These are phyloP conservation scores for Aspergillus cavernicola DNA, from an alignment of 495 filamentous ascomycete genomes.

Conservation along the genomic window DNA sequence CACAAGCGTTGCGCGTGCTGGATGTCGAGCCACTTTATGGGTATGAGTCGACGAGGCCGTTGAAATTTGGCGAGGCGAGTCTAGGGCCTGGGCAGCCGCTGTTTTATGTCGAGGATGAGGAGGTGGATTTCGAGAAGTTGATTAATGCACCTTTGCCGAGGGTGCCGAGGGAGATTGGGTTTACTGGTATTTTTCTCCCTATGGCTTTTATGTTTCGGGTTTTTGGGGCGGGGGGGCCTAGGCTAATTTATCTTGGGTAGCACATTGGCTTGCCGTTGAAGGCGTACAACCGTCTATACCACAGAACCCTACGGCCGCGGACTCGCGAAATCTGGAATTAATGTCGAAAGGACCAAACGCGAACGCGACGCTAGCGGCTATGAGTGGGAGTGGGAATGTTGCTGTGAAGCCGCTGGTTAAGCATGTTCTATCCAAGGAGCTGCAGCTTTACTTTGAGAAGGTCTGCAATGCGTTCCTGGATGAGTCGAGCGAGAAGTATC, in stretches of 20 bases:
- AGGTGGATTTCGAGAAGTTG: constrained; percentile 97
- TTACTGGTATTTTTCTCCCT: constrained; percentile 61
- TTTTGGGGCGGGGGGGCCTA: not conserved
- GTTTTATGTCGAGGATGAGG: constrained; percentile 97
- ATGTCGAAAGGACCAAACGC: constrained; percentile 84
- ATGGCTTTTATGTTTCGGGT: too few relatives aligned
- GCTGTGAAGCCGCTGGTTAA: constrained; percentile 87
- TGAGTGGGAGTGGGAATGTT: constrained; percentile 77
- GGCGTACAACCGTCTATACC: constrained; percentile 94
- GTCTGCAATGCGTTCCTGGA: constrained; percentile 82
- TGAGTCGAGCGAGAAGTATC: constrained; percentile 76
- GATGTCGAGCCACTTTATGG: constrained; percentile 95
- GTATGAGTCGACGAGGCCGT: constrained; percentile 81
- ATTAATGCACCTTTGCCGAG: constrained; percentile 95
- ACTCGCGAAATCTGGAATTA: constrained; percentile 75
- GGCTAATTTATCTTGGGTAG: constrained; percentile 45
- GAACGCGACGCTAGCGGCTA: constrained; percentile 74
- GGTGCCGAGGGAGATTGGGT: constrained; percentile 86
- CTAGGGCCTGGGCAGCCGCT: constrained; percentile 92
- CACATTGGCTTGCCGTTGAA: constrained; percentile 94
- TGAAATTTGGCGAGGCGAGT: constrained; percentile 90
- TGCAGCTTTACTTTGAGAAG: constrained; percentile 96
- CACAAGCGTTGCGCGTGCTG: constrained; percentile 74
- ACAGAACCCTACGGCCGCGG: constrained; percentile 85
- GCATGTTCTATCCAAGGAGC: constrained; percentile 89